phyloP scores from a whole-genome alignment of 139 green algal species.

The Tetratostichococcus sp. region DNA sequence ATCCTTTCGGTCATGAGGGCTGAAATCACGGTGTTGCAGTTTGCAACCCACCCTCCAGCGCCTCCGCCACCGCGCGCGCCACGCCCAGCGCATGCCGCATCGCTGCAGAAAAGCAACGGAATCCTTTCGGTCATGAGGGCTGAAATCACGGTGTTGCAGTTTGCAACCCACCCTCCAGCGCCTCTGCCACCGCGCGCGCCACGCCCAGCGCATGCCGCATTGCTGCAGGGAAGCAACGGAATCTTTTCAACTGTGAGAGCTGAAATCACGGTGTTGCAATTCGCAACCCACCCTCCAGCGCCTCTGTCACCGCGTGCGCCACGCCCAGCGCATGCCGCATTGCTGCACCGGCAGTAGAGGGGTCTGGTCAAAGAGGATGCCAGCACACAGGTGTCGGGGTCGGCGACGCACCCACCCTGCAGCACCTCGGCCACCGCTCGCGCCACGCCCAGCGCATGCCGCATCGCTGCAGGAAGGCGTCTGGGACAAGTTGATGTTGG shows the following conservation, averaged over 20 bases:
- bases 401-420: conserved; percentile 51
- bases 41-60: conserved; percentile 53
- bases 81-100: conserved; percentile 32
- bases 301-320: too few relatives aligned
- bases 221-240: conserved; percentile 12
- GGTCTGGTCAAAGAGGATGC: too few relatives aligned
- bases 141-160: too few relatives aligned
- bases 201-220: conserved; percentile 32
- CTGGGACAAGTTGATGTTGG: too few relatives aligned
- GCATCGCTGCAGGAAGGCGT: conserved; percentile 26
- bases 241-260: neutral
- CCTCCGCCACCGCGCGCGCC: conserved; percentile 35
- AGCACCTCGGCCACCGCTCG: conserved; percentile 58
- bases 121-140: neutral
- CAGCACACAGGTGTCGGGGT: too few relatives aligned
- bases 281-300: too few relatives aligned
- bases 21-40: too few relatives aligned
- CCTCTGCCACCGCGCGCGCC: conserved; percentile 36
- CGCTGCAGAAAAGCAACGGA: conserved; percentile 12
- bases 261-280: too few relatives aligned
- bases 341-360: neutral
- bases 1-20: neutral
- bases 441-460: conserved; percentile 27
- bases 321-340: too few relatives aligned
- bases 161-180: conserved; percentile 53